Conservation (phyloP, 2,329 filamentous ascomycete species). For the Ceratocystis cubensis region DNA sequence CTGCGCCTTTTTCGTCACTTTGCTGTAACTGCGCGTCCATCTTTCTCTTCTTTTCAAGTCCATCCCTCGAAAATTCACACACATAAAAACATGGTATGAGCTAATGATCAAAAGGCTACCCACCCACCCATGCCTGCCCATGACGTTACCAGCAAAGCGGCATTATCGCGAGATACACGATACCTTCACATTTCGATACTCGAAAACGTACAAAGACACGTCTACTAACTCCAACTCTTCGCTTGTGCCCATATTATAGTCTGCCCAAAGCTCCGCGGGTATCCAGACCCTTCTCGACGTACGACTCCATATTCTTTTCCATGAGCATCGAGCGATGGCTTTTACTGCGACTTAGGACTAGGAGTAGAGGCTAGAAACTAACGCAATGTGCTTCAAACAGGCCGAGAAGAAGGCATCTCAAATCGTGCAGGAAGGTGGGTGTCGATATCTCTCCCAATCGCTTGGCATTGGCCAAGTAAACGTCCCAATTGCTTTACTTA, state of each 20-base stretch:
- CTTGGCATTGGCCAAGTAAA: not conserved
- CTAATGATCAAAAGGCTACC: not conserved
- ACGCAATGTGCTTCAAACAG: constrained; percentile 27
- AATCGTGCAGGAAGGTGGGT: constrained; percentile 89
- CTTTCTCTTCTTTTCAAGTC: not conserved
- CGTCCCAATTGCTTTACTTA: not conserved
- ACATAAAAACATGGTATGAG: not conserved
- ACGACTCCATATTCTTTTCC: constrained; percentile 31
- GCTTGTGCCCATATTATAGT: constrained; percentile 40
- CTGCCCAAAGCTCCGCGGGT: constrained; percentile 94
- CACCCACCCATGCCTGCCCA: not conserved
- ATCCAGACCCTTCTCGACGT: constrained; percentile 99
- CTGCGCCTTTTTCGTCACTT: not conserved
- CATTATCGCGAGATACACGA: not conserved
- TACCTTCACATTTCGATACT: not conserved
- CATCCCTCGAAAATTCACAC: not conserved
- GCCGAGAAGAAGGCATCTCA: constrained; percentile 97
- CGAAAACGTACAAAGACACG: not conserved
- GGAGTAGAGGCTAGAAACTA: not conserved
- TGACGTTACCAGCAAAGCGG: constrained; percentile 1
- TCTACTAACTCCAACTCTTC: not conserved
- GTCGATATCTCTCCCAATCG: not conserved
- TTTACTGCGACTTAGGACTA: no score
- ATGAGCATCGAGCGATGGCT: not conserved
- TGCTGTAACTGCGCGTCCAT: not conserved